Evolutionary conservation across 495 filamentous ascomycete genomes (phyloP), one percentile per base, ranked within the genome.

Genomic region (Hypoxylon trugodes): DNA sequence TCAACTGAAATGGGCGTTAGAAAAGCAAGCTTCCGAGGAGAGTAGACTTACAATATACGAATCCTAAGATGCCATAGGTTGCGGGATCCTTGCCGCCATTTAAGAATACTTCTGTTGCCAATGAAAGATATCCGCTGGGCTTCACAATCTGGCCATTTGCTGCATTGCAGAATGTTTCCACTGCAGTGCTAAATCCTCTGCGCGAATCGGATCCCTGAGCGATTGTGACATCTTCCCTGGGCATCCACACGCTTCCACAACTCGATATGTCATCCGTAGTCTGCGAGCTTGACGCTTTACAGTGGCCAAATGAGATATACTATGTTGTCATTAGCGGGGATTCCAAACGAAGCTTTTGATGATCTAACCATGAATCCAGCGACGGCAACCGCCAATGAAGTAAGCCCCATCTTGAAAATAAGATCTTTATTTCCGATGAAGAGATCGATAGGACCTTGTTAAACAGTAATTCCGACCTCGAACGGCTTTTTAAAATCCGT

Each of bases 81-180:
- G 68, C n/a, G 4, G 70, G 65, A 15, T 55, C 30, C 35, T 61
- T 65, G 6, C 68, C 70, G 6, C 46, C 59, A 13, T 69, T 66
- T 1, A 73, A 42, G 59, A 59, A 73, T 33, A 73, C 61, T 37
- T 71, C 70, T 8, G 70, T 73, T 2, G 68, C 68, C 65, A 71
- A 60, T 0, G 70, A 73, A 5, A 73, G 53, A 49, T 69, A 73
- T 12, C 66, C 68, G 10, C 50, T 22, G 47, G 65, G 48, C 56
- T 64, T 59, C 21, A 73, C 70, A 9, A 53, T 62, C 28, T 53
- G 52, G 5, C 70, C 70, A 18, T 65, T 40, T 10, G 61, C 65
- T 33, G 66, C 42, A 10, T 46, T 47, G 25, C 70, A 73, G 42
- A 73, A 73, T 10, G 48, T 48, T 4, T 67, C 51, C 12, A 71